Evolutionary conservation across 2,329 filamentous ascomycete species (phyloP), one percentile per base, ranked within the genome.

Genomic region (Trichoderma sp.): DNA sequence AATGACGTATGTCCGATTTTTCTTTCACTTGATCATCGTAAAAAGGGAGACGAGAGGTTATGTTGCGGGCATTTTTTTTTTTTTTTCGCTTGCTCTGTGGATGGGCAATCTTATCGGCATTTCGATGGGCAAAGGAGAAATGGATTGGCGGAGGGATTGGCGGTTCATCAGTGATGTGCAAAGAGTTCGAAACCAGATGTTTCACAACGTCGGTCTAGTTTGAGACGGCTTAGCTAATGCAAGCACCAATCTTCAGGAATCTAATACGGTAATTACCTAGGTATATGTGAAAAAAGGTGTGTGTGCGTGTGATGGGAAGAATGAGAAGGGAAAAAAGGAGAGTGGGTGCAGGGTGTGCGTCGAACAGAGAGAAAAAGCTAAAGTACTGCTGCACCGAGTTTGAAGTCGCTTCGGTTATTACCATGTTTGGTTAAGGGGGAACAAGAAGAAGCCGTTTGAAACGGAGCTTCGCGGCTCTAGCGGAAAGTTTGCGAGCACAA

Each of bases 401-500:
- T 30, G 54, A 32, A n/a, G 54, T 14, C 32, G 14, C n/a, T 34
- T 58, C 24, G 34, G 37, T 34, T 66, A 66, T 59, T 66, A 14
- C 63, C 28, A 21, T 16, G 63, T 59, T 66, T 24, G 54, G 63
- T 30, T 66, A 51, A 66, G 39, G 28, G 24, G 32, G 11, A 18
- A 13, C 7, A 14, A 14, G 32, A 11, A 11, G 28, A 13, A 32
- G n/a, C 34, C 14, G 24, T 64, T 52, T 26, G 49, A 64, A 64
- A 65, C 61, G 52, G 37, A 65, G 37, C 61, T 46, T 26, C 58
- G 39, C 63, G 63, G 63, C 63, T 66, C 63, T 66, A 59, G 54
- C 54, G 54, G 63, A 65, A 37, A 39, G 28, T 52, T 52, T 32
- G 18, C 21, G 28, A 13, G 24, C 10, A 28, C 2, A 21, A 28